A percentile compares a stretch with the other conserved stretches of the same genome.
Conservation (phyloP, 306 rosid species). For the Sindora glabra region DNA sequence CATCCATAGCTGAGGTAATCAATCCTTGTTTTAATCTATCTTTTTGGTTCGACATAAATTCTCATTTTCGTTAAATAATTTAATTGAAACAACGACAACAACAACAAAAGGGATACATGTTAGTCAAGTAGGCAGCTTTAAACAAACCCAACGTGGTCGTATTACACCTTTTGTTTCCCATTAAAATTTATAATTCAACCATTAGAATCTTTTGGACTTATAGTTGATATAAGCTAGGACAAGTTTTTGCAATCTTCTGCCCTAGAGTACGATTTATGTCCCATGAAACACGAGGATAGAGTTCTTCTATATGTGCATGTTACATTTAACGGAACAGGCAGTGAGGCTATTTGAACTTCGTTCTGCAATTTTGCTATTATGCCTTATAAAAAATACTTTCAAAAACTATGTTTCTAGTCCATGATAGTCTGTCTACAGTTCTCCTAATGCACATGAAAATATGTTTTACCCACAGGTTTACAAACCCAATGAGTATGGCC, state of each 20-base stretch:
- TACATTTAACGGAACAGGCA: neutral
- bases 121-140: neutral
- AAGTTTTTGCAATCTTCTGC: neutral
- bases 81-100: too few relatives aligned
- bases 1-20: conserved; percentile 83
- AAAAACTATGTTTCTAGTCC: neutral
- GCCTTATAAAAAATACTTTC: neutral
- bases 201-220: neutral
- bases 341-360: neutral
- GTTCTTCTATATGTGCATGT: too few relatives aligned
- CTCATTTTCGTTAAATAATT: too few relatives aligned
- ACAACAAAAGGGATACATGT: neutral
- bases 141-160: neutral
- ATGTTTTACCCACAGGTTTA: conserved; percentile 47
- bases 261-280: too few relatives aligned
- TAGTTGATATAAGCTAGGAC: neutral
- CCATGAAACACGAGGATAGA: too few relatives aligned
- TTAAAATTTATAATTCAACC: neutral
- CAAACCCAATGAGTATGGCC: conserved; percentile 53
- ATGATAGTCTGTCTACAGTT: neutral
- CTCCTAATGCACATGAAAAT: neutral
- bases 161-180: neutral
- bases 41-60: too few relatives aligned
- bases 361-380: neutral
- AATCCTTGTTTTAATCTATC: neutral